These are phyloP conservation scores for Blastobotrys muscicola DNA, from an alignment of 805 yeast species.

Conservation along the genomic window DNA sequence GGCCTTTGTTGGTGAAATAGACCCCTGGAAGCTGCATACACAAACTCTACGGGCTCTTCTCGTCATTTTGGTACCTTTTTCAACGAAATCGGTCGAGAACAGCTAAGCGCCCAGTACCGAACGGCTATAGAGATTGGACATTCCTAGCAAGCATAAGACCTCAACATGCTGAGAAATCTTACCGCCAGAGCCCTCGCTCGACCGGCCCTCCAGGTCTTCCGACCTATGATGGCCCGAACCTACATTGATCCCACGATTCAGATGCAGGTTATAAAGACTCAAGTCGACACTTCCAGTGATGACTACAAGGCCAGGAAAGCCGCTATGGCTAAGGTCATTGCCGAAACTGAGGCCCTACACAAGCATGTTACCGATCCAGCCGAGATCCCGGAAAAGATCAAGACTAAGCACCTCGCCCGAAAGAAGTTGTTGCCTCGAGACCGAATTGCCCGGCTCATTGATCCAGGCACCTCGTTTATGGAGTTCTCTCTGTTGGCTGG, in stretches of 20 bases:
- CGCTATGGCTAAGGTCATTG: constrained; percentile 16
- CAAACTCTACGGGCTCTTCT: too few relatives aligned
- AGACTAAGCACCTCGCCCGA: constrained; percentile 21
- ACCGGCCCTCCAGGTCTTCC: too few relatives aligned
- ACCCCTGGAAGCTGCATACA: too few relatives aligned
- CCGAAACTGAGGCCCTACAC: constrained; percentile 15
- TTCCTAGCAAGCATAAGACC: too few relatives aligned
- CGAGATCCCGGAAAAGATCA: constrained; percentile 23
- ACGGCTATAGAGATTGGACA: too few relatives aligned
- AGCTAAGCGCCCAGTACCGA: too few relatives aligned
- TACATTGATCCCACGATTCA: constrained; percentile 2
- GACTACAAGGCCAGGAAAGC: constrained; percentile 16
- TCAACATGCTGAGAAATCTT: too few relatives aligned
- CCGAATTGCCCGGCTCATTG: constrained; percentile 22
- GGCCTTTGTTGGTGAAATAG: too few relatives aligned
- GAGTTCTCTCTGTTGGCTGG: constrained; percentile 26
- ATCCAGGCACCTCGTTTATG: constrained; percentile 24
- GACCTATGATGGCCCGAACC: not conserved
- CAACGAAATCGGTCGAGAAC: too few relatives aligned
- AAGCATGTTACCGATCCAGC: constrained; percentile 13
- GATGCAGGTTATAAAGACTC: constrained; percentile 15
- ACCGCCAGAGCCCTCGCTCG: too few relatives aligned
- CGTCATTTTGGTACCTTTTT: too few relatives aligned
- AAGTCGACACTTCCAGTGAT: constrained; percentile 16
- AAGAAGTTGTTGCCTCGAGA: constrained; percentile 25